Evolutionary conservation across 768 basidiomycete genomes (phyloP).

Genomic region (Mycena filopes): DNA sequence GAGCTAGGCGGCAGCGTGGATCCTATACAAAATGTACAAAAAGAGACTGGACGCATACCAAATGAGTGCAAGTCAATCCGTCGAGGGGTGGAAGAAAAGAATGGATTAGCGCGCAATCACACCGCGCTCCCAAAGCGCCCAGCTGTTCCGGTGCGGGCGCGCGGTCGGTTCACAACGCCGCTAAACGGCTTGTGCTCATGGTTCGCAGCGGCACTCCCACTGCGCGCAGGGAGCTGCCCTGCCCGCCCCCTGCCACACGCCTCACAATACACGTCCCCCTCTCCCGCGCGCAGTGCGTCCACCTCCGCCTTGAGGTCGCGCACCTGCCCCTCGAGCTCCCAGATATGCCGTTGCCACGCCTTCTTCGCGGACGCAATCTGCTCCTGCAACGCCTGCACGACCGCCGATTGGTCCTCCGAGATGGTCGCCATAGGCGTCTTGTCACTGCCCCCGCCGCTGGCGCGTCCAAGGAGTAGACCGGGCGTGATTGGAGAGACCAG

Average conservation of each 20-base stretch:
- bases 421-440: constrained; percentile 37
- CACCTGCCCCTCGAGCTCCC: constrained; percentile 81
- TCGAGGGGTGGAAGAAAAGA: not conserved
- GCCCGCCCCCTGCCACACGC: constrained; percentile 66
- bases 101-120: constrained; percentile 37
- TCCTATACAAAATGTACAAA: constrained; percentile 15
- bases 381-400: constrained; percentile 67
- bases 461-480: constrained; percentile 37
- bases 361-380: constrained; percentile 67
- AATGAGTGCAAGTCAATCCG: constrained; percentile 17
- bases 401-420: constrained; percentile 54
- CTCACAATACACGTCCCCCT: constrained; percentile 60
- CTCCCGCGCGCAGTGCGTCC: constrained; percentile 58
- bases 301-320: constrained; percentile 77
- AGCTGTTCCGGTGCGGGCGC: constrained; percentile 73
- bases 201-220: too few species aligned
- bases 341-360: constrained; percentile 78
- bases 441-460: constrained; percentile 45
- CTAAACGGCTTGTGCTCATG: constrained; percentile 42
- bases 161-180: constrained; percentile 69
- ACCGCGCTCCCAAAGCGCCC: constrained; percentile 70
- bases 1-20: not conserved
- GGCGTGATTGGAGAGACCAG: constrained; percentile 62
- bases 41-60: not conserved
- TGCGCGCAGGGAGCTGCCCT: too few species aligned